Base-by-base conservation (phyloP, 257 asterid genomes). In the Jacaranda mimosifolia region DNA sequence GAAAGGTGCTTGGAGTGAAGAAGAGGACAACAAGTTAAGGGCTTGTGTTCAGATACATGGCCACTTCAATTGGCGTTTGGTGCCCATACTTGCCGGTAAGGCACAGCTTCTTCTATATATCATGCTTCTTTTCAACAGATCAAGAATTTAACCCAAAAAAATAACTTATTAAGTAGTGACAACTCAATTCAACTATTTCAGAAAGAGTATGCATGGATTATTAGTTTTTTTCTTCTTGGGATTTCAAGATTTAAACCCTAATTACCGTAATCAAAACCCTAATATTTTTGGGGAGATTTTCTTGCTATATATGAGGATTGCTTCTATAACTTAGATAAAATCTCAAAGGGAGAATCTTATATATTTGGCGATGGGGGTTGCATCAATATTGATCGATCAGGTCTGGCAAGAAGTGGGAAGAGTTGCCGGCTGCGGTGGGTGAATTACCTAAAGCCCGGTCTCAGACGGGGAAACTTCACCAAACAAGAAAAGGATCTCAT, bases 371-470 rank as follows among this genome's bases (percentile, higher is more conserved):
- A 26, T 26, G 32, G 32, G 32, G 32, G 32, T 26, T 26, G 32
- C 32, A 26, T 26, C 4, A 9, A 12, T 48, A 15, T 10, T 45
- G 59, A 57, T 10, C 48, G 14, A 6, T 9, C 63, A 89, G 94
- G 94, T 43, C 58, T 89, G 55, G 67, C 83, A 26, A 86, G 96
- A 73, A 82, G 91, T 18, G 93, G 93, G 17, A 90, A 90, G 83
- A 88, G 90, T 70, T 88, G 93, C 72, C 84, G 96, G 60, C 69
- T 88, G 13, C 70, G 96, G 14, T 90, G 92, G 89, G 79, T 88
- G 87, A 90, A 90, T 75, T 77, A 90, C 52, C 73, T 90, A 60
- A 86, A 78, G 75, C 90, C 93, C 0, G 87, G 83, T 7, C 42
- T 88, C 43, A 88, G 69, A 55, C 72, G 75, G 10, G 96, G 90